A percentile compares a stretch with the other conserved stretches of the same genome.
phyloP scores from a whole-genome alignment of 164 flowering plant species.

The Vitis riparia region DNA sequence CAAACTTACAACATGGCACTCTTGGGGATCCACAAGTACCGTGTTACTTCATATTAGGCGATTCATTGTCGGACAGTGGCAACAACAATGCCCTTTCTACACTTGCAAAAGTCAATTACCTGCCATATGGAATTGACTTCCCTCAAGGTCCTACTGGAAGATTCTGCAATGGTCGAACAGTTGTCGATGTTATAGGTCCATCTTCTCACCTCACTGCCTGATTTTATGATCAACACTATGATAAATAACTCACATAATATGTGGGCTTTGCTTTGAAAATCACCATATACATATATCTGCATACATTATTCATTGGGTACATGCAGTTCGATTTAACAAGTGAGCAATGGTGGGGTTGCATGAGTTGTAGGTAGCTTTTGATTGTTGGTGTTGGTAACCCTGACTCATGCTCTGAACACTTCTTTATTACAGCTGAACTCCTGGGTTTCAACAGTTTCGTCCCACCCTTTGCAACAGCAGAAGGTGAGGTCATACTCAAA shows the following conservation, averaged over 20 bases:
- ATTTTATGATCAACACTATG: too few relatives aligned
- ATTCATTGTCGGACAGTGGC: conserved; percentile 20
- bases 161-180: conserved; percentile 20
- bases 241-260: too few relatives aligned
- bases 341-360: too few relatives aligned
- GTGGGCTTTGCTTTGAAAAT: too few relatives aligned
- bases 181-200: conserved; percentile 17
- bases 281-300: too few relatives aligned
- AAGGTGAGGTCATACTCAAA: conserved; percentile 3
- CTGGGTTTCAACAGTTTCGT: conserved; percentile 30
- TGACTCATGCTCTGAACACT: too few relatives aligned
- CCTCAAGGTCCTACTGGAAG: conserved; percentile 23
- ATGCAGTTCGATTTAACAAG: too few relatives aligned
- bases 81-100: conserved; percentile 17
- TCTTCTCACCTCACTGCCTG: not conserved
- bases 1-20: too few relatives aligned
- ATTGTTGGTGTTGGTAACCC: too few relatives aligned
- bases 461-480: conserved; percentile 23
- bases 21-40: conserved; percentile 18
- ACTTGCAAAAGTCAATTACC: conserved; percentile 18
- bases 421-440: conserved; percentile 20
- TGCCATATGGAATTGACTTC: conserved; percentile 26
- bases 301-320: too few relatives aligned
- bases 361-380: too few relatives aligned
- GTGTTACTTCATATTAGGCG: conserved; percentile 25